These are phyloP conservation scores for Aegilops umbellulata DNA, from an alignment of 176 grass and related monocot genomes.

Conservation along the genomic window DNA sequence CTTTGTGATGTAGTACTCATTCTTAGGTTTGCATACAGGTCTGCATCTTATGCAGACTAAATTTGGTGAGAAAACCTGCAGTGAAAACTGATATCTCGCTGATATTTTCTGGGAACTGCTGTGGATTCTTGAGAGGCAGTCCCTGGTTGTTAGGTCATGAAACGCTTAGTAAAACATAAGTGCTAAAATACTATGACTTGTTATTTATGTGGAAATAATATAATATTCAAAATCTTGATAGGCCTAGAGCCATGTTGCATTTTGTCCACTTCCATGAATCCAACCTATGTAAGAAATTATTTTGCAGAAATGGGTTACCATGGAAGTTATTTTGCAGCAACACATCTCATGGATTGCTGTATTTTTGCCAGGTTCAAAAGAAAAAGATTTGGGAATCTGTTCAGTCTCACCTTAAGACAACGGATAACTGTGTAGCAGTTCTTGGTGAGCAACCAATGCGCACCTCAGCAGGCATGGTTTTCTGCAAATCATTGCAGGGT, in stretches of 20 bases:
- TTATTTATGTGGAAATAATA: background rate
- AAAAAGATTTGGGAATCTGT: constrained; percentile 95
- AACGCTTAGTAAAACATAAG: background rate
- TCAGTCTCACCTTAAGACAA: constrained; percentile 85
- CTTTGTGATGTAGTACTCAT: background rate
- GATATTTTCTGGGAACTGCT: background rate
- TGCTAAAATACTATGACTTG: background rate
- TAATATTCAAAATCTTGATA: background rate
- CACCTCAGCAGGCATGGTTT: constrained; percentile 59
- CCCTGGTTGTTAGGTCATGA: background rate
- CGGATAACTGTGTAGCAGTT: constrained; percentile 52
- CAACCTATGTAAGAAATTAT: background rate
- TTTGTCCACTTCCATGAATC: background rate
- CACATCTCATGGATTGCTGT: constrained; percentile 14
- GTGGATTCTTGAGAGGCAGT: background rate
- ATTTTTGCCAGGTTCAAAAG: constrained; percentile 75
- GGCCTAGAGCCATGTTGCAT: background rate
- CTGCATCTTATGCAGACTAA: background rate
- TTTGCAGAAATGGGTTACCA: background rate
- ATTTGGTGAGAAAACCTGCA: background rate
- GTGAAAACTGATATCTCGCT: background rate
- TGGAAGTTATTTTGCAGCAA: background rate
- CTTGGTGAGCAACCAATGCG: constrained; percentile 64
- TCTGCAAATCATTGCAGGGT: constrained; percentile 74
- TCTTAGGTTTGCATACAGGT: background rate